Evolutionary conservation across 495 filamentous ascomycete genomes (phyloP).

Genomic region (Cairneyella variabilis): DNA sequence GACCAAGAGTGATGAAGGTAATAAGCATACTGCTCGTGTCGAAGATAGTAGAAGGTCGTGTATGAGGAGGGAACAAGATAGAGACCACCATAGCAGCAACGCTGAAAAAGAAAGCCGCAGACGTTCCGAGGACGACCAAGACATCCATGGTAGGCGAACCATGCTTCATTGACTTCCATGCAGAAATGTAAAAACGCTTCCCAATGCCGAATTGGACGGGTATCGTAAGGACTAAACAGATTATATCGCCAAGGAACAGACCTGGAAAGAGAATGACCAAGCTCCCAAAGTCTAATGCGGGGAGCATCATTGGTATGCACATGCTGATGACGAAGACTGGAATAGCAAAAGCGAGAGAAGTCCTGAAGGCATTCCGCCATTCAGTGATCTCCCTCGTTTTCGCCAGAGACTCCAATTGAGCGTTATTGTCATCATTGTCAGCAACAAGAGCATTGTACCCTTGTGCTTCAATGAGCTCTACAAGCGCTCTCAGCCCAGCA

Average conservation of each 20-base stretch:
- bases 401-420: constrained; percentile 89
- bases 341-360: constrained; percentile 75
- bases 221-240: constrained; percentile 78
- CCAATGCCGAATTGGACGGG: constrained; percentile 97
- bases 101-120: constrained; percentile 98
- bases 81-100: constrained; percentile 83
- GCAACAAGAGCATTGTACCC: constrained; percentile 87
- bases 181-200: constrained; percentile 83
- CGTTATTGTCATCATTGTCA: constrained; percentile 92
- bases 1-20: constrained; percentile 88
- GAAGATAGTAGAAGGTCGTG: constrained; percentile 80
- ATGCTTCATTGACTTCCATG: constrained; percentile 88
- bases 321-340: constrained; percentile 93
- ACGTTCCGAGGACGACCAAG: constrained; percentile 88
- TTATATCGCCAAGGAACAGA: constrained; percentile 79
- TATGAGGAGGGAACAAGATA: constrained; percentile 63
- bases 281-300: constrained; percentile 67
- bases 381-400: constrained; percentile 96
- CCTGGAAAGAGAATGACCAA: constrained; percentile 61
- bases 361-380: constrained; percentile 76
- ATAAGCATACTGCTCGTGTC: constrained; percentile 99
- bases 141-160: constrained; percentile 96
- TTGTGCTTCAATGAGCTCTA: constrained; percentile 72
- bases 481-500: constrained; percentile 75
- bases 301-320: constrained; percentile 78